Base-by-base conservation (phyloP, 371 early-diverging fungal species). In the Circinella umbellata region DNA sequence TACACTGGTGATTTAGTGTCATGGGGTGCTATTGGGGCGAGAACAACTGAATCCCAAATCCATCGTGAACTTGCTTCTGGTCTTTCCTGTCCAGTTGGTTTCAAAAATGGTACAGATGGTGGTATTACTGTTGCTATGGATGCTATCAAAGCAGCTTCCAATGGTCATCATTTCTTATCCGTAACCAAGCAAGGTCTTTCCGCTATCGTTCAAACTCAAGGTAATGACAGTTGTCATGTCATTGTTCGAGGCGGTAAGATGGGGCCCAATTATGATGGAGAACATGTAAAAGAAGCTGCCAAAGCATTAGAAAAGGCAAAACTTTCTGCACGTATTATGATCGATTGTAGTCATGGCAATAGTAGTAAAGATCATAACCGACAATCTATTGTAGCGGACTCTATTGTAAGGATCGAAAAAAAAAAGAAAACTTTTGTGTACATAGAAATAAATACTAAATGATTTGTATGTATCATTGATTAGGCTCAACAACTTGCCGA, bases 281-380 rank as follows among this genome's bases (percentile, higher is more conserved):
- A 85, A n/a, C 77, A 86, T 48, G 89, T 95, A 48, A 78, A 85
- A 76, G 76, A 75, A 20, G 87, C 88, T 6, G 82, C 84, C 8
- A 82, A 76, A 59, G 87, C 91, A 64, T 85, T 95, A 63, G 73
- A 75, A 37, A 88, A 88, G 67, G 88, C 88, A 69, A 89, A 90
- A 62, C 74, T 94, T 60, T 72, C 76, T 14, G 76, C 89, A 39
- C 76, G 81, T 36, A 80, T 98, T 73, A 97, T 98, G 98, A 84
- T 97, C 65, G 98, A 98, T 77, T 96, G 95, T 84, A 92, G 93
- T 67, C 98, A 98, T 77, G 98, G 95, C 48, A 95, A 93, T 84
- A 88, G 87, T 68, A 80, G 79, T 80, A 95, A 94, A 80, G 80
- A 91, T 71, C 92, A 91, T 70, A 85, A 86, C 48, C 89, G 91